Conservation (phyloP, 2,329 filamentous ascomycete species). For the Fusarium duplospermum region DNA sequence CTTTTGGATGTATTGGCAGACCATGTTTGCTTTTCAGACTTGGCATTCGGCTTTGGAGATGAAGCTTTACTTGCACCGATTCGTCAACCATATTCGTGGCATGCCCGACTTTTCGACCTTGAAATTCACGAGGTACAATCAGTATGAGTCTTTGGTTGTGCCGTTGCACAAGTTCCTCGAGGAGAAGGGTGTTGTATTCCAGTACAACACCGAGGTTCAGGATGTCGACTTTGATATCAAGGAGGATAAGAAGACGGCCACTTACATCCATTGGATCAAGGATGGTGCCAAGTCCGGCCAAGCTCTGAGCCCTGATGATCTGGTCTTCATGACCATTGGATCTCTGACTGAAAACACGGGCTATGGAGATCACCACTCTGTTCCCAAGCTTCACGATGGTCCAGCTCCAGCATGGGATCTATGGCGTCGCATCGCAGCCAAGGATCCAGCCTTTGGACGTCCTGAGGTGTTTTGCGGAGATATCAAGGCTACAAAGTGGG, state of each 20-base stretch:
- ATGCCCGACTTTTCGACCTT: slow-evolving; percentile 29
- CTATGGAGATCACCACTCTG: slow-evolving; percentile 18
- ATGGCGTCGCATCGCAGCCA: slow-evolving; percentile 22
- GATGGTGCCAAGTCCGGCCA: slow-evolving; percentile 9
- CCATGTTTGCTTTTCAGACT: slow-evolving; percentile 32
- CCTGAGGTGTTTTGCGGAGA: slow-evolving; percentile 24
- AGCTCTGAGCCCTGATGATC: slow-evolving; percentile 7
- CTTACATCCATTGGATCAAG: slow-evolving; percentile 14
- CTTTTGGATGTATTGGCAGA: slow-evolving; percentile 32
- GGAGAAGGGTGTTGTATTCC: slow-evolving; percentile 25
- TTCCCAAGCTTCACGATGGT: slow-evolving; percentile 4
- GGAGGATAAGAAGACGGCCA: slow-evolving; percentile 12
- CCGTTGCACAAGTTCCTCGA: slow-evolving; percentile 22
- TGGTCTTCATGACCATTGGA: slow-evolving; percentile 23
- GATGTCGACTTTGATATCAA: slow-evolving; percentile 22
- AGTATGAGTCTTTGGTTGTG: slow-evolving; percentile 26
- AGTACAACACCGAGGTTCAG: slow-evolving; percentile 18
- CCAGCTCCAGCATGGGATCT: slow-evolving; percentile 27
- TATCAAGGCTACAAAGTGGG: slow-evolving; percentile 48
- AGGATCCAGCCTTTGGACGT: slow-evolving; percentile 15
- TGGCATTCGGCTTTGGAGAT: slow-evolving; percentile 28
- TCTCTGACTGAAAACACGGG: slow-evolving; percentile 24
- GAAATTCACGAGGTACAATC: slow-evolving; percentile 28
- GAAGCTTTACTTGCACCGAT: slow-evolving; percentile 27
- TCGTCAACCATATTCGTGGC: slow-evolving; percentile 24